Base-by-base conservation (phyloP, 2,329 filamentous ascomycete genomes). In the Rhinocladiella mackenziei region DNA sequence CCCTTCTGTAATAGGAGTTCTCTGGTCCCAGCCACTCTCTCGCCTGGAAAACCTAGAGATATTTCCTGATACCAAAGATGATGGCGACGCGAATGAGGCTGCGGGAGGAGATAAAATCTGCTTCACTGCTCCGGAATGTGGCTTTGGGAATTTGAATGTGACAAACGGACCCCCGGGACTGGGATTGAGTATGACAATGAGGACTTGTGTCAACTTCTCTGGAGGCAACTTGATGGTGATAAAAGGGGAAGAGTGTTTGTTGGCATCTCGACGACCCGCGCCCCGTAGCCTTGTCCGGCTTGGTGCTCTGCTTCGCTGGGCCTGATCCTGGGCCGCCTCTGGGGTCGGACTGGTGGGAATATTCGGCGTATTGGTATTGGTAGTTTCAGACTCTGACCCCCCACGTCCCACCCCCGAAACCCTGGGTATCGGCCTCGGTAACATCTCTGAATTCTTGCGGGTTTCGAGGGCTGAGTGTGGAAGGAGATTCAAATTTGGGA, bases 11-110 rank as follows among this genome's bases (percentile, higher is more conserved):
- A 14, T 20, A 41, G 38, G 28, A 41, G 38, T 41, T 14, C 3
- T 9, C 14, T 33, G 28, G 10, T 7, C 15, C 7, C 13, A 32
- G 10, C 33, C 28, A 9, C 5, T 10, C 9, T 20, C 15, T 8
- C 11, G 5, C 29, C 15, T 11, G 10, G 29, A 25, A 17, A 20
- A 18, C 6, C 15, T 36, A 5, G 40, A 32, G 11, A 25, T n/a
- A 30, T 28, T 13, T 14, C 7, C 26, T 13, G 23, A 28, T 18
- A 42, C 9, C 34, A 44, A 30, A 25, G 34, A 37, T 7, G 33
- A 34, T 31, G 26, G 26, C 29, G 41, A 38, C n/a, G 22, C 14
- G 9, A 15, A 11, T n/a, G 32, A 43, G 18, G 17, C 41, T 28
- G 11, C 39, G n/a, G 32, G 13, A 22, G 32, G 32, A 13, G 17